phyloP scores from a whole-genome alignment of 1,284 basidiomycete species.

The Ganoderma sinense region DNA sequence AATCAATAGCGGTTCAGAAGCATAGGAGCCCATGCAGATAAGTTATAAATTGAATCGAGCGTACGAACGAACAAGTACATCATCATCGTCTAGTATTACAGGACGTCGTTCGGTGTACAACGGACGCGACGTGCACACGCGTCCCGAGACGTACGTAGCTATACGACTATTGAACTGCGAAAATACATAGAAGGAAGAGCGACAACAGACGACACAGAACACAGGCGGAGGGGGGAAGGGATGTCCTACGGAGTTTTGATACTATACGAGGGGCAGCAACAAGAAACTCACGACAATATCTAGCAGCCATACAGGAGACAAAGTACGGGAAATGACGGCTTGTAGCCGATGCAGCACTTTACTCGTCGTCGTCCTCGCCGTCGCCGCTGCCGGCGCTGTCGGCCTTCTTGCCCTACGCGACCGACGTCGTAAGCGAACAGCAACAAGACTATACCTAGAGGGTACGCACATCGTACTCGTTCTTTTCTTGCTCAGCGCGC shows the following conservation, averaged over 20 bases:
- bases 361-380: conserved; percentile 66
- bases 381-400: conserved; percentile 57
- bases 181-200: conserved; percentile 24
- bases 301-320: conserved; percentile 26
- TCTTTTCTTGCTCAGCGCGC: conserved; percentile 85
- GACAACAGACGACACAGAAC: conserved; percentile 8
- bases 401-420: conserved; percentile 52
- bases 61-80: conserved; percentile 35
- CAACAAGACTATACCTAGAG: not conserved
- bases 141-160: conserved; percentile 30
- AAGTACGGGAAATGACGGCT: conserved; percentile 12
- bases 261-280: conserved; percentile 31
- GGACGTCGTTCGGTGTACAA: conserved; percentile 39
- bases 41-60: conserved; percentile 24
- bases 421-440: conserved; percentile 18
- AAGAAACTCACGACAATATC: conserved; percentile 21
- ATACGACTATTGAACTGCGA: conserved; percentile 31
- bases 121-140: conserved; percentile 30
- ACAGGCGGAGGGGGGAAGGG: conserved; percentile 8
- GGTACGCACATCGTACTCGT: conserved; percentile 69
- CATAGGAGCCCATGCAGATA: conserved; percentile 19
- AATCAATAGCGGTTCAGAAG: not conserved
- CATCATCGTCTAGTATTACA: conserved; percentile 40
- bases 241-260: conserved; percentile 30
- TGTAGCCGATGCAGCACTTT: conserved; percentile 24